Evolutionary conservation across 768 basidiomycete species (phyloP).

Genomic region (Xerocomus spinulosus): DNA sequence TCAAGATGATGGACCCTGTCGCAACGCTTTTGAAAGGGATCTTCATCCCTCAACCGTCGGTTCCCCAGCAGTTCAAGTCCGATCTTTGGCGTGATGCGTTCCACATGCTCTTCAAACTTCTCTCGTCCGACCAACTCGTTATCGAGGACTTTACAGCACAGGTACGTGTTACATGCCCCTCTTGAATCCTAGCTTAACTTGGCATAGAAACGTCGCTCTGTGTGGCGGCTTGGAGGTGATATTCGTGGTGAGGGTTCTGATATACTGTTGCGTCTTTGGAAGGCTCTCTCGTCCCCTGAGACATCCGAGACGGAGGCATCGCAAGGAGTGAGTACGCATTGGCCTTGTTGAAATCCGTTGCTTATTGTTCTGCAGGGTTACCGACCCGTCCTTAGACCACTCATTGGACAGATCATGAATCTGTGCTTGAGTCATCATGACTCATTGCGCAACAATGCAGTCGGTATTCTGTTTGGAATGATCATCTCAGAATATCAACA

Average conservation of each 20-base stretch:
- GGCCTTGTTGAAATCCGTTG: neutral
- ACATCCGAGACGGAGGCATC: constrained; percentile 44
- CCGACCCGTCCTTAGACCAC: constrained; percentile 73
- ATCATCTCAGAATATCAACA: constrained; percentile 89
- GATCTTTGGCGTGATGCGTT: constrained; percentile 80
- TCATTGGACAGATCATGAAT: constrained; percentile 87
- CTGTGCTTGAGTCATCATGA: constrained; percentile 95
- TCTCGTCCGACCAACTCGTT: constrained; percentile 86
- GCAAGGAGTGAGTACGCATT: constrained; percentile 55
- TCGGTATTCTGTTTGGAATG: constrained; percentile 93
- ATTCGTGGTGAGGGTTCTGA: constrained; percentile 87
- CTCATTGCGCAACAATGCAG: constrained; percentile 82
- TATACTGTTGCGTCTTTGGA: constrained; percentile 78
- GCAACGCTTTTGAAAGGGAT: constrained; percentile 70
- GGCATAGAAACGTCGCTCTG: constrained; percentile 82
- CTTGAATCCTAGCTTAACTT: constrained; percentile 3
- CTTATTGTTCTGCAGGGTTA: constrained; percentile 53
- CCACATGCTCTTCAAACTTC: constrained; percentile 73
- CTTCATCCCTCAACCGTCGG: constrained; percentile 71
- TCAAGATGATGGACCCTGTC: constrained; percentile 85
- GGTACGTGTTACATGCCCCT: constrained; percentile 37
- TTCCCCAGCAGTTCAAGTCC: constrained; percentile 64
- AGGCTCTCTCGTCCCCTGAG: constrained; percentile 76
- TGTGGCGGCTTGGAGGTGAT: constrained; percentile 95
- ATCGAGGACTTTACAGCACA: constrained; percentile 96